A percentile compares a stretch with the other conserved stretches of the same genome.
These are phyloP conservation scores for Achaetomium macrosporum DNA, from an alignment of 2,329 filamentous ascomycete species.

Conservation along the genomic window DNA sequence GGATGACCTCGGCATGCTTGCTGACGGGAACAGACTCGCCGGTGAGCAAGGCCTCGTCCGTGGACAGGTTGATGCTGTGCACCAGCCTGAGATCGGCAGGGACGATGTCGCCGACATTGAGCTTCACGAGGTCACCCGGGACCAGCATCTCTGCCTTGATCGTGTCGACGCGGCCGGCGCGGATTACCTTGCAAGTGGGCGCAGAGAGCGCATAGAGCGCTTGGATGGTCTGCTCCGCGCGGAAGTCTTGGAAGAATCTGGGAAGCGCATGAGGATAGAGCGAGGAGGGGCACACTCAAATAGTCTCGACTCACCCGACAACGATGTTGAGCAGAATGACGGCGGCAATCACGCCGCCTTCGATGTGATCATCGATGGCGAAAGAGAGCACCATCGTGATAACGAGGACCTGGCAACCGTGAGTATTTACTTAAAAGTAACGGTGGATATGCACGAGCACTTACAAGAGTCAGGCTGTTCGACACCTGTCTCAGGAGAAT, in stretches of 20 bases:
- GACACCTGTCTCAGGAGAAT: conserved; percentile 72
- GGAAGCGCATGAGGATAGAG: neutral
- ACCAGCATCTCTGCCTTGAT: conserved; percentile 85
- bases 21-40: conserved; percentile 92
- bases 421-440: neutral
- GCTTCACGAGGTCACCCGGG: conserved; percentile 85
- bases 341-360: conserved; percentile 60
- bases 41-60: conserved; percentile 94
- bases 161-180: conserved; percentile 45
- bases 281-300: neutral
- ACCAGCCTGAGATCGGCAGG: conserved; percentile 95
- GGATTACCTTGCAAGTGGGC: conserved; percentile 54
- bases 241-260: conserved; percentile 55
- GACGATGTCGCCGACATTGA: conserved; percentile 92
- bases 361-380: conserved; percentile 60
- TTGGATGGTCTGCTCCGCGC: conserved; percentile 57
- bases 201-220: conserved; percentile 53
- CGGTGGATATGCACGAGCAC: neutral
- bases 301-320: conserved; percentile 48
- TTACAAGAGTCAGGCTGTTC: conserved; percentile 62
- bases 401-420: conserved; percentile 54
- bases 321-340: conserved; percentile 65
- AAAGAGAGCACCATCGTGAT: conserved; percentile 68
- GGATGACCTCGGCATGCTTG: conserved; percentile 30
- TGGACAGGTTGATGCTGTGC: conserved; percentile 79